Conservation (phyloP, 228 moss, liverwort and hornwort genomes). For the Sphagnum fallax region DNA sequence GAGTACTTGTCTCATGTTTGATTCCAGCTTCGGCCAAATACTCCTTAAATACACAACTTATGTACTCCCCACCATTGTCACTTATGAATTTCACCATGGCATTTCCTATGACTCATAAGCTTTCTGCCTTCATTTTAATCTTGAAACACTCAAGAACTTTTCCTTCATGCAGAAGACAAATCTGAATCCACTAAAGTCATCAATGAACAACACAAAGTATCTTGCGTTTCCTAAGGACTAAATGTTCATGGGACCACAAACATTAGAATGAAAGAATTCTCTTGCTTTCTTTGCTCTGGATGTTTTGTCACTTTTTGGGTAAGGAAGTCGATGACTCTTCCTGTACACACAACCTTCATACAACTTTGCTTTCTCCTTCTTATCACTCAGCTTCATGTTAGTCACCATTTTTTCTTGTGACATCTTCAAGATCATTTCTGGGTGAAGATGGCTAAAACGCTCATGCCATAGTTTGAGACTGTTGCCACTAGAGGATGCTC, state of each 20-base stretch:
- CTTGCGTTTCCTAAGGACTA: background rate
- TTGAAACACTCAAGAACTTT: slow-evolving; percentile 1
- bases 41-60: background rate
- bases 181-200: background rate
- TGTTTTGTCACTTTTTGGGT: too few species aligned
- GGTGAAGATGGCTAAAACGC: too few species aligned
- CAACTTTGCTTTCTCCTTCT: too few species aligned
- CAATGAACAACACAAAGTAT: slow-evolving; percentile 1
- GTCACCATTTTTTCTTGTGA: too few species aligned
- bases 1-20: background rate
- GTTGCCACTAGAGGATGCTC: too few species aligned
- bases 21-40: background rate
- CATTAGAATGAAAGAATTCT: background rate
- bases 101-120: background rate
- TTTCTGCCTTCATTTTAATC: background rate
- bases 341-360: too few species aligned
- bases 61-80: slow-evolving; percentile 11
- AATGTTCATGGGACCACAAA: slow-evolving; percentile 2
- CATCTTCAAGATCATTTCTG: too few species aligned
- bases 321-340: too few species aligned
- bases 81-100: background rate
- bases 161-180: background rate
- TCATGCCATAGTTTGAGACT: too few species aligned
- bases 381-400: too few species aligned
- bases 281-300: too few species aligned